Conservation (phyloP, 805 yeast species). For the Millerozyma acaciae region DNA sequence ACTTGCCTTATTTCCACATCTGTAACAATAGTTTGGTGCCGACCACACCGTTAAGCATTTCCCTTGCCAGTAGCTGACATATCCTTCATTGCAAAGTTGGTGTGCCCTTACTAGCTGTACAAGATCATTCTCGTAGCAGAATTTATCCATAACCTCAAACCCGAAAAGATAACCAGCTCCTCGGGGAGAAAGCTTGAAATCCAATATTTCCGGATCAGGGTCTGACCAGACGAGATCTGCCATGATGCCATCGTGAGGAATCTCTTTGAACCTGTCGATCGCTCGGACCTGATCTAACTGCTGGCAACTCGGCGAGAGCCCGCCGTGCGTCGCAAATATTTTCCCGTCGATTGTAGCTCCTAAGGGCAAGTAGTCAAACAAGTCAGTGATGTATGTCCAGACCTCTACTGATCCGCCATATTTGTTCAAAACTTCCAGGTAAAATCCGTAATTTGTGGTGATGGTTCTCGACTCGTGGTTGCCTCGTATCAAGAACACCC, state of each 20-base stretch:
- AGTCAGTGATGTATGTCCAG: conserved; percentile 87
- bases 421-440: conserved; percentile 88
- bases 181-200: conserved; percentile 85
- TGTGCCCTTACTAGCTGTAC: conserved; percentile 89
- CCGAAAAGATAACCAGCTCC: conserved; percentile 99
- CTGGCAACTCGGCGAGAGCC: conserved; percentile 91
- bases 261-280: conserved; percentile 87
- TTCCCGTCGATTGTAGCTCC: conserved; percentile 88
- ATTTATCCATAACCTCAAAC: conserved; percentile 81
- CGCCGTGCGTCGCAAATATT: conserved; percentile 95
- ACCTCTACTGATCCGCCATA: conserved; percentile 70
- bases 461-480: conserved; percentile 96
- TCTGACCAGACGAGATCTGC: conserved; percentile 99
- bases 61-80: conserved; percentile 86
- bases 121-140: conserved; percentile 72
- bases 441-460: conserved; percentile 95
- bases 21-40: conserved; percentile 95
- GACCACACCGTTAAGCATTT: conserved; percentile 96
- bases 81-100: conserved; percentile 95
- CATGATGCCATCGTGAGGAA: conserved; percentile 99
- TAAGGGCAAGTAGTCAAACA: conserved; percentile 85
- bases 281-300: conserved; percentile 87
- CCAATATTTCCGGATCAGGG: conserved; percentile 79
- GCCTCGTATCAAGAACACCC: conserved; percentile 83
- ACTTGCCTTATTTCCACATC: conserved; percentile 97